Evolutionary conservation across 169 alveolate genomes (phyloP).

Genomic region (Cryptosporidium baileyi): DNA sequence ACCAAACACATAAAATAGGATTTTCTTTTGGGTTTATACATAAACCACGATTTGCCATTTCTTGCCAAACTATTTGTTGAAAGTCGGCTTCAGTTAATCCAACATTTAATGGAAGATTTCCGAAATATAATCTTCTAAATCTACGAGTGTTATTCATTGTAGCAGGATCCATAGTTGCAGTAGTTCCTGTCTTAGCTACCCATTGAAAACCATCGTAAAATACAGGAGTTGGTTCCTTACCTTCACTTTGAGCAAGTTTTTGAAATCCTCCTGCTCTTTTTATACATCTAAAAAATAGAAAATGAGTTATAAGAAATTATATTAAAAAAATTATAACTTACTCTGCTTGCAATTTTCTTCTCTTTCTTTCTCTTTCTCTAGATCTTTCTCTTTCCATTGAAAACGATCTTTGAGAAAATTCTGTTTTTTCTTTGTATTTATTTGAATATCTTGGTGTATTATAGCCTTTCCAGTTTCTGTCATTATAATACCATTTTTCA

Average conservation of each 20-base stretch:
- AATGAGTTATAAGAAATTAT: not conserved
- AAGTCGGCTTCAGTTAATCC: conserved; percentile 88
- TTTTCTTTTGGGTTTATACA: conserved; percentile 86
- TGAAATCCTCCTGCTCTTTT: conserved; percentile 90
- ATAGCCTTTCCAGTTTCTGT: not conserved
- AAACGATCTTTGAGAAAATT: conserved; percentile 19
- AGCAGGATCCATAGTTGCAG: conserved; percentile 85
- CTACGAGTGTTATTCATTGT: conserved; percentile 87
- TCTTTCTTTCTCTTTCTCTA: conserved; percentile 74
- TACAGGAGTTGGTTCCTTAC: conserved; percentile 88
- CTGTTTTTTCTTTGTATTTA: conserved; percentile 12
- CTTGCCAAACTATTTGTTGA: conserved; percentile 88
- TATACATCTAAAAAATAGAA: conserved; percentile 73
- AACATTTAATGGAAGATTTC: conserved; percentile 85
- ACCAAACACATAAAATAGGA: conserved; percentile 91
- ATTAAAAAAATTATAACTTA: conserved; percentile 12
- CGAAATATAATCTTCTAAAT: conserved; percentile 86
- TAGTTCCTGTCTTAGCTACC: conserved; percentile 88
- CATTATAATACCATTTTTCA: not conserved
- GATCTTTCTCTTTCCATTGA: conserved; percentile 71
- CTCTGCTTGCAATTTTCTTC: conserved; percentile 76
- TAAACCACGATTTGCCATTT: conserved; percentile 84
- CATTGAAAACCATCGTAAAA: conserved; percentile 94
- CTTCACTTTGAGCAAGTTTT: conserved; percentile 88
- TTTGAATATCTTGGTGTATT: not conserved